Evolutionary conservation across 2,329 filamentous ascomycete genomes (phyloP).

Genomic region (Escovopsis sp.): DNA sequence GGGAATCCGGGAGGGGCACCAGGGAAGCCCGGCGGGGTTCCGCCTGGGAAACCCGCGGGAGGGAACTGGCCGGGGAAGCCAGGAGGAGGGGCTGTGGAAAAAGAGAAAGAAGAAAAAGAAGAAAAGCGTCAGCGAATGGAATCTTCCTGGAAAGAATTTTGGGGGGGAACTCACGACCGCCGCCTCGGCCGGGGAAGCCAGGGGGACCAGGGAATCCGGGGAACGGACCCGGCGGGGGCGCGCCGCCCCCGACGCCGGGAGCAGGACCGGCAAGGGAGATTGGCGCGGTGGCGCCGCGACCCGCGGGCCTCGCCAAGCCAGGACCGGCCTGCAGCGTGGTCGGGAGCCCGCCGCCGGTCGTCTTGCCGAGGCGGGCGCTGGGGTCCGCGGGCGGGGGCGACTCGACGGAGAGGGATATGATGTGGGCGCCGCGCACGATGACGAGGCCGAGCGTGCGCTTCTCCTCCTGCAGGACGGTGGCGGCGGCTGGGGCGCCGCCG

Average conservation of each 20-base stretch:
- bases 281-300: slow-evolving; percentile 60
- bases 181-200: slow-evolving; percentile 30
- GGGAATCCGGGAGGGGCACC: slow-evolving; percentile 36
- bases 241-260: slow-evolving; percentile 65
- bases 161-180: slow-evolving; percentile 34
- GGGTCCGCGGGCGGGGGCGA: slow-evolving; percentile 91
- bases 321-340: slow-evolving; percentile 67
- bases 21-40: slow-evolving; percentile 20
- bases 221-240: slow-evolving; percentile 44
- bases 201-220: slow-evolving; percentile 37
- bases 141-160: neutral
- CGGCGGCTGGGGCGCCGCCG: slow-evolving; percentile 40
- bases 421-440: slow-evolving; percentile 86
- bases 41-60: slow-evolving; percentile 27
- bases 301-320: slow-evolving; percentile 81
- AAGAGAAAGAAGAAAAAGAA: slow-evolving; percentile 14
- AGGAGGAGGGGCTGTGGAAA: slow-evolving; percentile 27
- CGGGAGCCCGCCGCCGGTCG: slow-evolving; percentile 50
- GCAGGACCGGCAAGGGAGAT: slow-evolving; percentile 70
- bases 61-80: slow-evolving; percentile 36
- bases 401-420: slow-evolving; percentile 89
- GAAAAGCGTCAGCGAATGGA: slow-evolving; percentile 6
- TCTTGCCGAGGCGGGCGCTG: slow-evolving; percentile 72
- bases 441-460: slow-evolving; percentile 93
- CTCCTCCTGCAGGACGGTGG: slow-evolving; percentile 77